Conservation (phyloP, 2,329 filamentous ascomycete species). For the Pseudogymnoascus sp. region DNA sequence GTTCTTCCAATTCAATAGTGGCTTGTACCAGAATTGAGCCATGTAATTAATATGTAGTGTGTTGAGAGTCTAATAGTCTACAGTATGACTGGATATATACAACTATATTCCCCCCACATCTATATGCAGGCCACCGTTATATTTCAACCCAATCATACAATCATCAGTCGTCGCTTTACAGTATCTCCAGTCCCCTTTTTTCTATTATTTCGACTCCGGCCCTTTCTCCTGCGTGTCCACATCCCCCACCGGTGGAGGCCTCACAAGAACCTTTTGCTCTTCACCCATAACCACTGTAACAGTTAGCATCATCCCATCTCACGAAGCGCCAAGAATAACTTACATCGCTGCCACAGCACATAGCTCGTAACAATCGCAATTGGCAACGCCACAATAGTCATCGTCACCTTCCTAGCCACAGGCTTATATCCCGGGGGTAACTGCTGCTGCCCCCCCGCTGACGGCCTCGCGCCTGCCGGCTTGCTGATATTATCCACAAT, state of each 20-base stretch:
- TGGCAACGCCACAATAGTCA: slow-evolving; percentile 27
- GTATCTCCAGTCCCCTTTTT: not conserved
- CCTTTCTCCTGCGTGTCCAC: not conserved
- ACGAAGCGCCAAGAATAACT: slow-evolving; percentile 11
- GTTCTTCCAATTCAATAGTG: not conserved
- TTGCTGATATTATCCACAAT: slow-evolving; percentile 25
- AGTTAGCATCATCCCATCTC: not conserved
- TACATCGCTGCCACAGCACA: slow-evolving; percentile 28
- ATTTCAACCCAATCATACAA: slow-evolving; percentile 2
- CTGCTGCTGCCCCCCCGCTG: slow-evolving; percentile 13
- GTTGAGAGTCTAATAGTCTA: slow-evolving; percentile 7
- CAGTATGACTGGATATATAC: slow-evolving; percentile 6
- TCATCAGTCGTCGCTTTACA: not conserved
- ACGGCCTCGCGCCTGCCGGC: slow-evolving; percentile 24
- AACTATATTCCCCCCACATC: slow-evolving; percentile 3
- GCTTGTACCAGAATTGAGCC: not conserved
- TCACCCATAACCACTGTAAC: slow-evolving; percentile 18
- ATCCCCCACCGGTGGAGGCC: not conserved
- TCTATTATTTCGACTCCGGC: not conserved
- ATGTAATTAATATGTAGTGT: not conserved
- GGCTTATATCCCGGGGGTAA: slow-evolving; percentile 25
- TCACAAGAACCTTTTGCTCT: slow-evolving; percentile 18
- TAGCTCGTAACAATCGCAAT: slow-evolving; percentile 29
- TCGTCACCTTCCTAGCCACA: slow-evolving; percentile 25
- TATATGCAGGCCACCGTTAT: slow-evolving; percentile 1